phyloP scores from a whole-genome alignment of 2,329 filamentous ascomycete species.

The Podosphaera xanthii region DNA sequence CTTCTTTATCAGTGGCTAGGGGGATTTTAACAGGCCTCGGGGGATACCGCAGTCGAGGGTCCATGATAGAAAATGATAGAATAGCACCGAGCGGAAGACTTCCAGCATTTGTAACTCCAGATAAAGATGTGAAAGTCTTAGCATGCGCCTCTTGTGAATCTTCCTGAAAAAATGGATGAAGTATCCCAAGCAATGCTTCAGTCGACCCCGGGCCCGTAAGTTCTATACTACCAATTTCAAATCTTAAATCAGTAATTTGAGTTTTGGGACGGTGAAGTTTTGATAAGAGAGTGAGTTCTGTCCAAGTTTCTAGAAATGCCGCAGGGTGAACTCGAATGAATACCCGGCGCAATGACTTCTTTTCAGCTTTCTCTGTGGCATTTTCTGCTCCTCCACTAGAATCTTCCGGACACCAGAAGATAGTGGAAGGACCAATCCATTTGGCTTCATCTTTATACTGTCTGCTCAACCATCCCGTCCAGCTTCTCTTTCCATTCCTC shows the following conservation, averaged over 20 bases:
- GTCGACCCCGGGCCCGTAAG: constrained; percentile 53
- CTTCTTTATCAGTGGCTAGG: constrained; percentile 17
- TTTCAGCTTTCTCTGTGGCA: constrained; percentile 16
- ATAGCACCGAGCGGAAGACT: constrained; percentile 46
- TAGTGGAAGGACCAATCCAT: constrained; percentile 47
- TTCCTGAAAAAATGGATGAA: constrained; percentile 27
- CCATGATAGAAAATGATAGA: constrained; percentile 49
- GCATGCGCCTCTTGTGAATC: constrained; percentile 21
- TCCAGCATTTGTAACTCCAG: constrained; percentile 41
- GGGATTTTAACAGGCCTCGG: constrained; percentile 30
- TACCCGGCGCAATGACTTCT: constrained; percentile 23
- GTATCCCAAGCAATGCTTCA: constrained; percentile 47
- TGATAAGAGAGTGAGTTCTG: constrained; percentile 30
- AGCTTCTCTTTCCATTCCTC: constrained; percentile 36
- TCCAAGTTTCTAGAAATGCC: constrained; percentile 45
- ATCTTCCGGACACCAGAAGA: constrained; percentile 43
- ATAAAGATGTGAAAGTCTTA: constrained; percentile 27
- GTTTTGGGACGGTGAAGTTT: constrained; percentile 39
- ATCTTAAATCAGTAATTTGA: constrained; percentile 41
- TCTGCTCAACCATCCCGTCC: constrained; percentile 33
- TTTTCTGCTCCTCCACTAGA: constrained; percentile 5
- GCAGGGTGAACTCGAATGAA: constrained; percentile 67
- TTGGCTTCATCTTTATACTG: constrained; percentile 28
- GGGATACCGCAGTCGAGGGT: constrained; percentile 63
- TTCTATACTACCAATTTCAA: constrained; percentile 51